phyloP scores from a whole-genome alignment of 176 grass and related monocot genomes.

The Rhynchospora tenuis region DNA sequence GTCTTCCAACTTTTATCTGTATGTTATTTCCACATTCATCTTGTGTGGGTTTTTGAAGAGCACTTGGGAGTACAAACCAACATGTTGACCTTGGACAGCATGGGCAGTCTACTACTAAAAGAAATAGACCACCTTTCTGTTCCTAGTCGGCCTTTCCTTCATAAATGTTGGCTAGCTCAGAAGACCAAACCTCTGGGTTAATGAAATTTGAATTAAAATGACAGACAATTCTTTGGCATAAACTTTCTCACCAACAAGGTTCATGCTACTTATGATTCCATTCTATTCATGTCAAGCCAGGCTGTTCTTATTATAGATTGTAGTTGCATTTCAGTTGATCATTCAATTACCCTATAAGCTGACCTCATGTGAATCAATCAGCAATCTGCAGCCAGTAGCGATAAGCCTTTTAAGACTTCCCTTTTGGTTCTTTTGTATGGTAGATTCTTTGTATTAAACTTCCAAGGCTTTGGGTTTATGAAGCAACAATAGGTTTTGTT shows the following conservation, averaged over 20 bases:
- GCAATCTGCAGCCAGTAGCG: not conserved
- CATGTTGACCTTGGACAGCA: not conserved
- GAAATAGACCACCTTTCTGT: not conserved
- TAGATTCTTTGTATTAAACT: not conserved
- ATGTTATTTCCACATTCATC: not conserved
- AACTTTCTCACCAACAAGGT: not conserved
- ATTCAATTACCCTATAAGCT: not conserved
- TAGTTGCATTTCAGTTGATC: not conserved
- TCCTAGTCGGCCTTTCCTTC: not conserved
- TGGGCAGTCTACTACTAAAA: not conserved
- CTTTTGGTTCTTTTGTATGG: not conserved
- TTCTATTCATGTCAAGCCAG: not conserved
- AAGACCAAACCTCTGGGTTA: not conserved
- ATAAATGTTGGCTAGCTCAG: not conserved
- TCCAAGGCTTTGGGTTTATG: constrained; percentile 6
- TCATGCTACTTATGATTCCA: not conserved
- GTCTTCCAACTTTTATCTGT: constrained; percentile 10
- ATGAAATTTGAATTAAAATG: not conserved
- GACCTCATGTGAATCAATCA: not conserved
- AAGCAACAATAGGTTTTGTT: not conserved
- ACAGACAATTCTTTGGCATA: not conserved
- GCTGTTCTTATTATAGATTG: not conserved
- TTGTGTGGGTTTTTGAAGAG: not conserved
- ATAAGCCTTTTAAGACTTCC: not conserved
- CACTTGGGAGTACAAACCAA: not conserved